Evolutionary conservation across 1,284 basidiomycete species (phyloP).

Genomic region (Irpex sp.): DNA sequence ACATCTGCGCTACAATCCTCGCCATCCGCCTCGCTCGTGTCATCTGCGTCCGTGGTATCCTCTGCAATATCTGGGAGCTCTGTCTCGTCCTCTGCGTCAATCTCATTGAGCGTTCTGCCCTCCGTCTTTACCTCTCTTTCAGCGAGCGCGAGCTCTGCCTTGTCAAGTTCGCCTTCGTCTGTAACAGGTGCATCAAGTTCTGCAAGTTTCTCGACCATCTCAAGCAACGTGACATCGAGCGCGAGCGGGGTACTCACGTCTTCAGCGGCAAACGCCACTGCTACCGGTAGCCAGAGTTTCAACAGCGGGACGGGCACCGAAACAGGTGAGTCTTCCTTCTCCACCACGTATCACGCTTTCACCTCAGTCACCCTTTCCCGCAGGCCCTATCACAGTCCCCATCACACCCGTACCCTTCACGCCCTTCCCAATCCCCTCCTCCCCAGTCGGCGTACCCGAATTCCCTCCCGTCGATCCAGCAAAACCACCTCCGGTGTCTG

Average conservation of each 20-base stretch:
- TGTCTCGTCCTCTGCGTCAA: neutral
- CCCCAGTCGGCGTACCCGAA: conserved; percentile 24
- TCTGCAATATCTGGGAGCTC: neutral
- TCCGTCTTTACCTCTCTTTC: neutral
- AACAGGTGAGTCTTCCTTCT: conserved; percentile 15
- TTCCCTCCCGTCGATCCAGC: conserved; percentile 26
- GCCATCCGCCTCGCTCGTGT: neutral
- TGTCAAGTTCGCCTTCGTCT: neutral
- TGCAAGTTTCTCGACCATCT: neutral
- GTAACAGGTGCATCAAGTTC: neutral
- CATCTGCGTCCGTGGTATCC: neutral
- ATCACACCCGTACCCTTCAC: conserved; percentile 24
- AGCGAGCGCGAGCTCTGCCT: neutral
- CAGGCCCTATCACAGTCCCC: conserved; percentile 19
- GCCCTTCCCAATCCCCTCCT: conserved; percentile 30
- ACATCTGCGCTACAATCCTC: neutral
- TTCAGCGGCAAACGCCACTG: conserved; percentile 5
- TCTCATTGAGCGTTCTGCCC: neutral
- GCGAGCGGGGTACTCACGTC: neutral
- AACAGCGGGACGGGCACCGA: conserved; percentile 21
- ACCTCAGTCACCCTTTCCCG: neutral
- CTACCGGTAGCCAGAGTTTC: conserved; percentile 15
- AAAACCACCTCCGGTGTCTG: conserved; percentile 23
- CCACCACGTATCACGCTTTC: neutral
- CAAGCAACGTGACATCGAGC: neutral